phyloP scores from a whole-genome alignment of 352 stramenopile species.

The Globisporangium lucens region DNA sequence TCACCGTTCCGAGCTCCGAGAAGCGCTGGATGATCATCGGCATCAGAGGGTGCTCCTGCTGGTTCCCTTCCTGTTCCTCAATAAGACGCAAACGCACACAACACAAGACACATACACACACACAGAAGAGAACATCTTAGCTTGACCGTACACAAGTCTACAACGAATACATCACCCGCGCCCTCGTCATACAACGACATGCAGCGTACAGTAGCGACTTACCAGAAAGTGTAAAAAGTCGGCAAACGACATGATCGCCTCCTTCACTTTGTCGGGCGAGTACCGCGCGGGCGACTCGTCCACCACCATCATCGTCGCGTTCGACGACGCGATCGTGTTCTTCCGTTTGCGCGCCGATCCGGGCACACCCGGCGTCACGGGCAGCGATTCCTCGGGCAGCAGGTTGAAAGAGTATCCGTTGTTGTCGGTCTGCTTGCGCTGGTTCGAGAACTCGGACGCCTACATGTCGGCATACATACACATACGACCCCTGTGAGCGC shows the following conservation, averaged over 20 bases:
- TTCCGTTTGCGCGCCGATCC: slow-evolving; percentile 30
- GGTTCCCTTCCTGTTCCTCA: slow-evolving; percentile 81
- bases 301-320: slow-evolving; percentile 16
- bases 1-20: slow-evolving; percentile 69
- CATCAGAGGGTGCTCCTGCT: slow-evolving; percentile 69
- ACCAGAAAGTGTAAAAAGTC: slow-evolving; percentile 84
- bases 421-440: slow-evolving; percentile 26
- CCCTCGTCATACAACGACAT: not conserved
- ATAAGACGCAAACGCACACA: slow-evolving; percentile 18
- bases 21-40: slow-evolving; percentile 76
- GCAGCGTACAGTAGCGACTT: slow-evolving; percentile 20
- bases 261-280: slow-evolving; percentile 66
- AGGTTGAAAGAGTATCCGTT: slow-evolving; percentile 56
- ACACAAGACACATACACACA: slow-evolving; percentile 24
- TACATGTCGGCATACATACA: slow-evolving; percentile 5
- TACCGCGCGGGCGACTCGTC: slow-evolving; percentile 61
- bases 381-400: slow-evolving; percentile 37
- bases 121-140: slow-evolving; percentile 33
- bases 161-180: not conserved
- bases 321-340: slow-evolving; percentile 21
- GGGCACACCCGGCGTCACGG: slow-evolving; percentile 15
- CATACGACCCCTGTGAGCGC: not conserved
- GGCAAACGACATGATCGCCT: slow-evolving; percentile 79
- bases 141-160: not conserved
- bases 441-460: slow-evolving; percentile 25